These are phyloP conservation scores for Parascedosporium putredinis DNA, from an alignment of 2,329 filamentous ascomycete genomes.

Conservation along the genomic window DNA sequence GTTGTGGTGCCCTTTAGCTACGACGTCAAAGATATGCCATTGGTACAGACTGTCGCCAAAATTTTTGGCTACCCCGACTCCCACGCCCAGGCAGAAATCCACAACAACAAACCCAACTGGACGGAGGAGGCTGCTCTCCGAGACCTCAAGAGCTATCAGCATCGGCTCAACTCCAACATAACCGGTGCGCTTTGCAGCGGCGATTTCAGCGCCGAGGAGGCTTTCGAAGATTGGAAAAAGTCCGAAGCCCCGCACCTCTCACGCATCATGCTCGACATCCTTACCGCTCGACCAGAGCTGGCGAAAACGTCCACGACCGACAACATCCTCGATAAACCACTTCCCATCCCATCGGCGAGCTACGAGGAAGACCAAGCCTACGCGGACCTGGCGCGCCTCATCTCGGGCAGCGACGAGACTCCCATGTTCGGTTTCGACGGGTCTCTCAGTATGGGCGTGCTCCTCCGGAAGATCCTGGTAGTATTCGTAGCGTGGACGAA, in stretches of 20 bases:
- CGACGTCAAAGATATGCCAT: conserved; percentile 92
- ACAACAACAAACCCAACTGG: conserved; percentile 71
- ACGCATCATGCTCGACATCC: conserved; percentile 84
- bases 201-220: conserved; percentile 85
- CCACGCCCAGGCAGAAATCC: conserved; percentile 79
- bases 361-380: conserved; percentile 40
- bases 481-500: conserved; percentile 46
- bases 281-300: conserved; percentile 76
- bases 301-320: conserved; percentile 57
- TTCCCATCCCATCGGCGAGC: conserved; percentile 36
- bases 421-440: conserved; percentile 12
- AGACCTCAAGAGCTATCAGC: conserved; percentile 89
- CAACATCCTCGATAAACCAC: conserved; percentile 42
- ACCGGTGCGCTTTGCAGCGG: conserved; percentile 66
- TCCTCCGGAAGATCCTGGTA: conserved; percentile 44
- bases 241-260: conserved; percentile 79
- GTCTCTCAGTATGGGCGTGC: conserved; percentile 49
- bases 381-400: conserved; percentile 39
- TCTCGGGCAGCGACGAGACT: conserved; percentile 35
- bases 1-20: conserved; percentile 75
- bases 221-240: conserved; percentile 84
- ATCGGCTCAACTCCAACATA: conserved; percentile 72
- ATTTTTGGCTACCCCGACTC: conserved; percentile 75
- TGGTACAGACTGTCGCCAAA: conserved; percentile 76
- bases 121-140: conserved; percentile 83